phyloP scores from a whole-genome alignment of 1,139 yeast species.

The Suhomyces coccinellae region DNA sequence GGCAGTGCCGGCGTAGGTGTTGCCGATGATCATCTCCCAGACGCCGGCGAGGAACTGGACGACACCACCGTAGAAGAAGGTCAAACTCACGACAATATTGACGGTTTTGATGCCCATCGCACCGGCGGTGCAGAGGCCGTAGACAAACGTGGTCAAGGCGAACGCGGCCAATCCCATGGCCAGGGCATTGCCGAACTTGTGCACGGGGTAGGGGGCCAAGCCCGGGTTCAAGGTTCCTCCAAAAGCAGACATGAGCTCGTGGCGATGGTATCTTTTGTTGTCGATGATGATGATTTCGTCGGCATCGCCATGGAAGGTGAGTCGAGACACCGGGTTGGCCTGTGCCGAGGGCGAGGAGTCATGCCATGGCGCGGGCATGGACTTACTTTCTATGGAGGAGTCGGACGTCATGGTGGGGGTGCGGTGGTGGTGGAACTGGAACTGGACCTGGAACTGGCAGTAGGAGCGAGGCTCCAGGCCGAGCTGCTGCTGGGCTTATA shows the following conservation, averaged over 20 bases:
- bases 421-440: background rate
- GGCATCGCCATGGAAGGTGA: conserved; percentile 21
- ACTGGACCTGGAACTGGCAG: background rate
- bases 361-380: conserved; percentile 1
- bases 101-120: conserved; percentile 54
- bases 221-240: conserved; percentile 55
- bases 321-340: background rate
- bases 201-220: conserved; percentile 57
- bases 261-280: conserved; percentile 29
- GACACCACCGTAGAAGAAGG: conserved; percentile 48
- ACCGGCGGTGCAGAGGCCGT: conserved; percentile 53
- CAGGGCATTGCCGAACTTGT: conserved; percentile 73
- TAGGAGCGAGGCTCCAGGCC: too few species aligned
- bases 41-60: conserved; percentile 51
- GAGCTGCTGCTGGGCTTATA: too few species aligned
- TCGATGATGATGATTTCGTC: conserved; percentile 31
- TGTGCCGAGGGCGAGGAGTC: conserved; percentile 1
- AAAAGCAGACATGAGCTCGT: conserved; percentile 40
- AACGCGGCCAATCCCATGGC: conserved; percentile 83
- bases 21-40: conserved; percentile 47
- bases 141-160: conserved; percentile 82
- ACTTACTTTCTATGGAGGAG: background rate
- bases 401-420: conserved; percentile 2
- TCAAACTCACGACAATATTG: conserved; percentile 52
- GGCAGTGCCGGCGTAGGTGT: conserved; percentile 40